A percentile compares a stretch with the other conserved stretches of the same genome.
phyloP scores from a whole-genome alignment of 192 early-diverging fungal genomes.

The Gryganskiella cystojenkinii region DNA sequence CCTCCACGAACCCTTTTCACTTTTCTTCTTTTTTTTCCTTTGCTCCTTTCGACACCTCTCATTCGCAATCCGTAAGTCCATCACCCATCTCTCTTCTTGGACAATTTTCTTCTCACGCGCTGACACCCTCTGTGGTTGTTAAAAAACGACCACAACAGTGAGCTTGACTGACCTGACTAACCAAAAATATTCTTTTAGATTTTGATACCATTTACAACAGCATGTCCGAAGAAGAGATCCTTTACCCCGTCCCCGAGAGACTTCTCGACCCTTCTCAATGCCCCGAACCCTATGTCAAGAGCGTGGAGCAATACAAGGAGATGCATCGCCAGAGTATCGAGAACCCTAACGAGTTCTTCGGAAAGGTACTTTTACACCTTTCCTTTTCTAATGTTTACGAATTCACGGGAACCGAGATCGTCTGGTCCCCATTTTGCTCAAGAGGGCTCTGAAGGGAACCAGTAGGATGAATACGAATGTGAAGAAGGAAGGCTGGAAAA shows the following conservation, averaged over 20 bases:
- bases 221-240: conserved; percentile 33
- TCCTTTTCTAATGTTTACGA: neutral
- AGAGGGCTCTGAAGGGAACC: too few relatives aligned
- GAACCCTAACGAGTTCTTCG: conserved; percentile 86
- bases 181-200: too few relatives aligned
- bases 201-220: neutral
- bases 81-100: neutral
- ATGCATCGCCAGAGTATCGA: conserved; percentile 84
- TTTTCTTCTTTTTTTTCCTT: neutral
- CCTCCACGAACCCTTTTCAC: neutral
- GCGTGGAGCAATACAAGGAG: conserved; percentile 82
- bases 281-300: conserved; percentile 77
- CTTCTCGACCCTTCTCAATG: conserved; percentile 62
- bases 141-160: neutral
- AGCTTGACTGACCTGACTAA: neutral
- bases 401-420: too few relatives aligned
- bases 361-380: conserved; percentile 64
- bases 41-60: neutral
- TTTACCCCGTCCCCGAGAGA: conserved; percentile 68
- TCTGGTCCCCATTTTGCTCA: too few relatives aligned
- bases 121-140: neutral
- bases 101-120: neutral
- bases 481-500: too few relatives aligned
- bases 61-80: neutral
- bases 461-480: too few relatives aligned